Percentiles rank a stretch among this genome's conserved stretches.
These are phyloP conservation scores for Aureobasidium sp. DNA, from an alignment of 2,329 filamentous ascomycete species.

Conservation along the genomic window DNA sequence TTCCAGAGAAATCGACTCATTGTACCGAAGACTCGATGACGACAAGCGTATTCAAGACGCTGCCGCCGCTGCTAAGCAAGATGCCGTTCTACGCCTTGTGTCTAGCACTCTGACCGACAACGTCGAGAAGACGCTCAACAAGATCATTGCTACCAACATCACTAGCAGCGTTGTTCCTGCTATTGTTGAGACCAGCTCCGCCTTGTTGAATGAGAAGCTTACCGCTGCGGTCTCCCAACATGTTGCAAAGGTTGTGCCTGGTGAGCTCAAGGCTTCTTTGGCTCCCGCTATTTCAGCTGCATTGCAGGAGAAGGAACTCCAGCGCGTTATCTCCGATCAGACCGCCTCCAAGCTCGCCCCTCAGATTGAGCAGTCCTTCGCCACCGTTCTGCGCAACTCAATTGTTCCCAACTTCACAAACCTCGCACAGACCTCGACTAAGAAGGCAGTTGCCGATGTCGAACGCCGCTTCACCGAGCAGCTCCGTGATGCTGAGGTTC, in stretches of 20 bases:
- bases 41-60: conserved; percentile 61
- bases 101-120: conserved; percentile 63
- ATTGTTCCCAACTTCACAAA: conserved; percentile 47
- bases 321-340: conserved; percentile 65
- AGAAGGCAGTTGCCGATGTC: conserved; percentile 61
- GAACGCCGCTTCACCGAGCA: conserved; percentile 53
- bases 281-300: conserved; percentile 60
- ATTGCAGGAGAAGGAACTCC: conserved; percentile 65
- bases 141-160: conserved; percentile 70
- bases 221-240: conserved; percentile 59
- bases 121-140: conserved; percentile 66
- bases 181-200: conserved; percentile 59
- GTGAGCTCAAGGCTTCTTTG: conserved; percentile 64
- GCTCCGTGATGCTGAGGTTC: conserved; percentile 44
- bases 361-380: conserved; percentile 63
- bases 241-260: conserved; percentile 50
- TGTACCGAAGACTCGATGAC: conserved; percentile 58
- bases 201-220: conserved; percentile 65
- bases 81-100: conserved; percentile 60
- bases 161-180: conserved; percentile 68
- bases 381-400: conserved; percentile 43
- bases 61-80: conserved; percentile 57
- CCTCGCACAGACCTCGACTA: conserved; percentile 49
- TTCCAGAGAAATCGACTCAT: conserved; percentile 41
- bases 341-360: conserved; percentile 59